phyloP scores from a whole-genome alignment of 495 filamentous ascomycete genomes.

The Massariosphaeria phaeospora region DNA sequence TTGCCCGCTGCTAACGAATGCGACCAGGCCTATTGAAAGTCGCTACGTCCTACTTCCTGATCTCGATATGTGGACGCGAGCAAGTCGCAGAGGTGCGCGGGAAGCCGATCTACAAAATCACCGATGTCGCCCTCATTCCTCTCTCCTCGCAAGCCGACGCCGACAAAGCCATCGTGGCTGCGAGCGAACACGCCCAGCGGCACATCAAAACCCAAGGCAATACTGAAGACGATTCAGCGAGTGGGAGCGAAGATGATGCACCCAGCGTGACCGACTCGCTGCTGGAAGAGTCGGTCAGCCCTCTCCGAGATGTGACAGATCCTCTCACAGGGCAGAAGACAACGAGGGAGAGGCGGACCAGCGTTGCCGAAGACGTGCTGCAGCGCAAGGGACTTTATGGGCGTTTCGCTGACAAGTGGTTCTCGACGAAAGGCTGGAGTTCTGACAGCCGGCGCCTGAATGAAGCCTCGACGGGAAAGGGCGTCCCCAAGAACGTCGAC shows the following conservation, averaged over 20 bases:
- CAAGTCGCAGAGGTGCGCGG: constrained; percentile 84
- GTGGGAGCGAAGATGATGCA: constrained; percentile 40
- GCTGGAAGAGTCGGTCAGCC: constrained; percentile 29
- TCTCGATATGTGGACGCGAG: constrained; percentile 74
- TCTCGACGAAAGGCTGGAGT: constrained; percentile 75
- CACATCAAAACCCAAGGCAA: constrained; percentile 36
- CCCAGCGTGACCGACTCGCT: constrained; percentile 33
- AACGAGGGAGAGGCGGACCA: constrained; percentile 44
- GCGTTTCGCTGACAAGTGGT: constrained; percentile 82
- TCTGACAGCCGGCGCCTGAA: constrained; percentile 50
- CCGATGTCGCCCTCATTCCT: constrained; percentile 82
- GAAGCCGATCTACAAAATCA: constrained; percentile 75
- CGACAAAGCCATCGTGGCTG: constrained; percentile 59
- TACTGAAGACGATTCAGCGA: constrained; percentile 37
- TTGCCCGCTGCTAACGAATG: constrained; percentile 19
- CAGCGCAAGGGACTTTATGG: constrained; percentile 73
- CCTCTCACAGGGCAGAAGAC: constrained; percentile 24
- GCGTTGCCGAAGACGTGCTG: constrained; percentile 79
- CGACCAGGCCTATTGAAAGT: constrained; percentile 63
- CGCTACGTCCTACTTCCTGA: constrained; percentile 60
- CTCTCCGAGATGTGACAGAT: constrained; percentile 15
- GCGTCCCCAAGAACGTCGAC: constrained; percentile 19
- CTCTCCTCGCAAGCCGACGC: constrained; percentile 72
- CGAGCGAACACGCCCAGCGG: constrained; percentile 49
- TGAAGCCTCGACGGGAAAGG: constrained; percentile 30